Base-by-base conservation (phyloP, 805 yeast species). In the Blastobotrys robertii region DNA sequence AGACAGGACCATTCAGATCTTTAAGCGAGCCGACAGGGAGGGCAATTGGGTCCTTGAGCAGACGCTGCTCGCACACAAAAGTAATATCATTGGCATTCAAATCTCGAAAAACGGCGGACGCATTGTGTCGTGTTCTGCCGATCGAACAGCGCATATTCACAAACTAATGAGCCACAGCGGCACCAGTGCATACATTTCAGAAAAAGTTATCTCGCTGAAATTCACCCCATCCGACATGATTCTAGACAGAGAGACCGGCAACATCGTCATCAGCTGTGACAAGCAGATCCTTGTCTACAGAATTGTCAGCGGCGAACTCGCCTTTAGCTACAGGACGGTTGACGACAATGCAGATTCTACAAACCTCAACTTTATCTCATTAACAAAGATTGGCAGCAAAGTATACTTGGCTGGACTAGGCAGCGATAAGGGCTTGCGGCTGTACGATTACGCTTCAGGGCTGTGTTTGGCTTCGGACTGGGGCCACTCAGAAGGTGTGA, bases 1-100 rank as follows among this genome's bases (percentile, higher is more conserved):
- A 34, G 85, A 79, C 54, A 54, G 85, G 41, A 79, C 78, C 66
- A 69, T 79, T 28, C 85, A 79, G 54, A 54, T 79, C 0, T 75
- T 74, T 45, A 61, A 58, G 38, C 7, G 16, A 22, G 31, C 39
- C 1, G 38, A 34, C 3, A 42, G 37, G 3, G 49, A 41, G 1
- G 43, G 47, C 2, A 38, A 49, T 0, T 80, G 84, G 84, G 66
- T 62, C 4, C 58, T 81, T 3, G 56, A 69, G 37, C 82, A 79
- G 51, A 81, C 87, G 0, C 52, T 81, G n/a, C 72, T 74, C 1
- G 62, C 69, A 4, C 84, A 77, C 50, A 74, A 70, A 42, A 82
- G 77, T 0, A 77, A 73, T 52, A 56, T 78, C 9, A 41, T 68
- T 8, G 66, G 67, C 28, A 51, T 76, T 1, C 44, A 57, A 2